These are phyloP conservation scores for Neurospora sp. DNA, from an alignment of 495 filamentous ascomycete genomes.

Conservation along the genomic window DNA sequence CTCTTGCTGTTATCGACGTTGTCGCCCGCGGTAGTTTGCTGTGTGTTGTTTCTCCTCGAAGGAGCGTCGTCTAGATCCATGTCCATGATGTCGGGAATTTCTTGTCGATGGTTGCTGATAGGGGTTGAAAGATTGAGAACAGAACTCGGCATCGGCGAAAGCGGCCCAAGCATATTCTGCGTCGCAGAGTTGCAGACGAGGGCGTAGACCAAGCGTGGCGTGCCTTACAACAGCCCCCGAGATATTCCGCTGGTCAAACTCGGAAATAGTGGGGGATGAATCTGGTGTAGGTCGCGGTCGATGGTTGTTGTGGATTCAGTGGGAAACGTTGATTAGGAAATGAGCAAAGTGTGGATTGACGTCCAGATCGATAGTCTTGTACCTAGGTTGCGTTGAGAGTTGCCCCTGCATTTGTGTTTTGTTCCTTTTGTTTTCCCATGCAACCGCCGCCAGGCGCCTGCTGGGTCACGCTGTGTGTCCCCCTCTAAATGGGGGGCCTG, in stretches of 20 bases:
- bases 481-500: background rate
- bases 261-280: background rate
- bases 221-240: background rate
- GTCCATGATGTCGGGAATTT: constrained; percentile 17
- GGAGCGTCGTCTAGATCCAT: constrained; percentile 1
- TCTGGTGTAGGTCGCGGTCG: background rate
- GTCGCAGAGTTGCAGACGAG: background rate
- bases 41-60: constrained; percentile 3
- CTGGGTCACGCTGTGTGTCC: background rate
- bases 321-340: background rate
- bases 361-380: background rate
- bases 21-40: background rate
- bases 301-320: background rate
- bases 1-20: constrained; percentile 10
- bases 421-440: background rate
- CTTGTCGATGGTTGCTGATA: constrained; percentile 11
- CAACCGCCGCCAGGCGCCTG: background rate
- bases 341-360: background rate
- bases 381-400: background rate
- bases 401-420: background rate
- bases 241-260: background rate
- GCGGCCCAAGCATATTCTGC: constrained; percentile 25
- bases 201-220: background rate
- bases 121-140: constrained; percentile 31
- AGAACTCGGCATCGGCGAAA: constrained; percentile 24